phyloP scores from a whole-genome alignment of 192 early-diverging fungal species.

The Chytriomyces sp. region DNA sequence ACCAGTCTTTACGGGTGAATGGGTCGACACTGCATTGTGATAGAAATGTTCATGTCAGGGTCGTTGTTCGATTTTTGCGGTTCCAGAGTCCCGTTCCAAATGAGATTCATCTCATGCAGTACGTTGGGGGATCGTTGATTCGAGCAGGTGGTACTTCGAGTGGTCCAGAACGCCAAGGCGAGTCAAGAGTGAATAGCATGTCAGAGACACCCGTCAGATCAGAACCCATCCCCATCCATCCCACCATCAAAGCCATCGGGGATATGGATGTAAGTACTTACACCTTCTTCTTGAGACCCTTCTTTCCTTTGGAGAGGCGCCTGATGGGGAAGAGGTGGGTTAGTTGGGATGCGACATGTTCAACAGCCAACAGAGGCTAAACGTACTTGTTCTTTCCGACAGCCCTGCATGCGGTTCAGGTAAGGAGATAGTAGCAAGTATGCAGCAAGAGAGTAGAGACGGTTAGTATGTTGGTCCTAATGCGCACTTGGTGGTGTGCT shows the following conservation, averaged over 20 bases:
- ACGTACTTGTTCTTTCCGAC: conserved; percentile 87
- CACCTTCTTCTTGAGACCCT: conserved; percentile 99
- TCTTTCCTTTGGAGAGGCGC: conserved; percentile 98
- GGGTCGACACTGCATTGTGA: conserved; percentile 82
- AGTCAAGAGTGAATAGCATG: too few relatives aligned
- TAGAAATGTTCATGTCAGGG: neutral
- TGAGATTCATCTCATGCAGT: too few relatives aligned
- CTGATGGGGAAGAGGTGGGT: conserved; percentile 45
- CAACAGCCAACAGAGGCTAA: conserved; percentile 2
- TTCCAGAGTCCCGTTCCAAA: too few relatives aligned
- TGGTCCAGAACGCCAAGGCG: too few relatives aligned
- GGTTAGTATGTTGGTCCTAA: too few relatives aligned
- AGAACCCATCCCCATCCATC: conserved; percentile 14
- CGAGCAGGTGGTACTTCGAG: too few relatives aligned
- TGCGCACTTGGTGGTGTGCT: too few relatives aligned
- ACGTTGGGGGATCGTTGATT: too few relatives aligned
- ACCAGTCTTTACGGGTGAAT: conserved; percentile 99
- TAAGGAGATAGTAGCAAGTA: neutral
- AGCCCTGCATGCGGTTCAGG: conserved; percentile 48
- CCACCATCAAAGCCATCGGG: conserved; percentile 22
- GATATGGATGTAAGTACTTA: conserved; percentile 58
- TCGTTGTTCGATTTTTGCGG: too few relatives aligned
- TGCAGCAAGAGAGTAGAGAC: too few relatives aligned
- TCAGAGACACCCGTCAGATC: neutral
- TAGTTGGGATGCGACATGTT: neutral